Base-by-base conservation (phyloP, 2,329 filamentous ascomycete species). In the Penicillium sp. region DNA sequence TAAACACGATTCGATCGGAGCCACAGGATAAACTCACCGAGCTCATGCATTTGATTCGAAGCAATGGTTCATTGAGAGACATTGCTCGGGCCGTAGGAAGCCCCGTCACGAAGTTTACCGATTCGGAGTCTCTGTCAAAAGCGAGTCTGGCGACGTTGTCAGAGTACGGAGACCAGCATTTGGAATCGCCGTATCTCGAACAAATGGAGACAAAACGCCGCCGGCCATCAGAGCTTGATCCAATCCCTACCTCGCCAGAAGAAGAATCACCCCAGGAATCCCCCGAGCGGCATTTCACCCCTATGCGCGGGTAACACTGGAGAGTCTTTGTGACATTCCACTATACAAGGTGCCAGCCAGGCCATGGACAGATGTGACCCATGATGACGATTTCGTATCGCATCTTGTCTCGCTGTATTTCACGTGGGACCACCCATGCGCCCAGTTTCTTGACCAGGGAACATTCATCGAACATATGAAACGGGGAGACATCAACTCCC, bases 331-430 rank as follows among this genome's bases (percentile, higher is more conserved):
- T 28, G 64, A 69, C 40, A 64, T 60, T n/a, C 66, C 65, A n/a
- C 23, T 65, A 3, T 60, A 66, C 29, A 51, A 55, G 31, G 63
- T 69, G 14, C 57, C 63, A 3, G 64, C 64, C 22, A 62, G 55
- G 24, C 65, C 65, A 31, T 96, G 90, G 90, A 91, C 89, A 0
- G 77, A 75, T 6, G 86, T 94, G 40, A 94, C 88, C 3, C 75
- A 80, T 37, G 87, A 95, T 63, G 74, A 80, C 11, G 77, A 85
- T 40, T 76, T 94, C 39, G 80, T 95, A 55, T 80, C 83, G 7
- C 89, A 95, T 66, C 77, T 96, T 24, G 79, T 95, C 60, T 89
- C 89, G 62, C 86, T 95, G 80, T 96, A 95, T 70, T 95, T 95
- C 69, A 87, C 82, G 61, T 95, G 90, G 85, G 89, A 95, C 65